These are phyloP conservation scores for Dionaea muscipula DNA, from an alignment of 179 eudicot genomes.

Conservation along the genomic window DNA sequence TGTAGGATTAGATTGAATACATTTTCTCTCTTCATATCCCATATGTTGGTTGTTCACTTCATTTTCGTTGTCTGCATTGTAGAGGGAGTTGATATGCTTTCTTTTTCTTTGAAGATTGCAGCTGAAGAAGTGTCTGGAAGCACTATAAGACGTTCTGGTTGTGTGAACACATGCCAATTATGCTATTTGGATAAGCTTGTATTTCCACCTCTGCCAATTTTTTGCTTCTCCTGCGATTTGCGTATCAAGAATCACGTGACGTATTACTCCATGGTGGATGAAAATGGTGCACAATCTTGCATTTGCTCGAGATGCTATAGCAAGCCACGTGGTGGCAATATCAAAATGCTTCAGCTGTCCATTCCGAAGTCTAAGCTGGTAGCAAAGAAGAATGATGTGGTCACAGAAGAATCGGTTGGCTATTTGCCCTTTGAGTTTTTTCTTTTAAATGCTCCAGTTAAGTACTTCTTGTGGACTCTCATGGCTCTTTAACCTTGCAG, in stretches of 20 bases:
- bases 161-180: slow-evolving; percentile 56
- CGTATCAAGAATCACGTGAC: slow-evolving; percentile 42
- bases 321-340: slow-evolving; percentile 31
- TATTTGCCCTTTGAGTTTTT: background rate
- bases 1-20: too few species aligned
- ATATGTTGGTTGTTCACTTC: background rate
- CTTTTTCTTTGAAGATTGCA: slow-evolving; percentile 16
- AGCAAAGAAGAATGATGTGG: slow-evolving; percentile 37
- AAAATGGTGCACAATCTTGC: slow-evolving; percentile 27
- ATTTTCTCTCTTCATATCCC: too few species aligned
- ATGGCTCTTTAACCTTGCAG: slow-evolving; percentile 27
- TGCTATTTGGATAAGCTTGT: slow-evolving; percentile 42
- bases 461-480: background rate
- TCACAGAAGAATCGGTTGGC: slow-evolving; percentile 60
- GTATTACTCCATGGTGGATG: slow-evolving; percentile 39
- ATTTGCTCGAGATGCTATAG: slow-evolving; percentile 58
- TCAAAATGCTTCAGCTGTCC: slow-evolving; percentile 30
- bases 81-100: background rate
- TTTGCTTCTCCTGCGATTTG: slow-evolving; percentile 49
- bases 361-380: slow-evolving; percentile 40
- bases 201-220: slow-evolving; percentile 53
- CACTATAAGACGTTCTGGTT: slow-evolving; percentile 13
- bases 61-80: background rate
- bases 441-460: slow-evolving; percentile 2
- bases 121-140: slow-evolving; percentile 26